A percentile compares a stretch with the other conserved stretches of the same genome.
These are phyloP conservation scores for Penicillium odoratum DNA, from an alignment of 495 filamentous ascomycete genomes.

Conservation along the genomic window DNA sequence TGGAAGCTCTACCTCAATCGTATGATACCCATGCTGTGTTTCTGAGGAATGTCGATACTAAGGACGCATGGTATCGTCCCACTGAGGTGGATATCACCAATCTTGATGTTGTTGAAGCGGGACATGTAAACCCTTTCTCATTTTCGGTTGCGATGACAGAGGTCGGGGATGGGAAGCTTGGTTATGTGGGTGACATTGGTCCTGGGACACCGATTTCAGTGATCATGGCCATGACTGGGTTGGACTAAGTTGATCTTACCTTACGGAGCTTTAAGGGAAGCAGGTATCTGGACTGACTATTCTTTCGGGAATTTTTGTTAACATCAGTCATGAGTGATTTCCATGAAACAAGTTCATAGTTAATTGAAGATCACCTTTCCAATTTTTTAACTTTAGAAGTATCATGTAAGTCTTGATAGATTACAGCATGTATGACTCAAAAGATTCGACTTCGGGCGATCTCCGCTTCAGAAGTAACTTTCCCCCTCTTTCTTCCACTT, in stretches of 20 bases:
- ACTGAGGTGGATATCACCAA: not conserved
- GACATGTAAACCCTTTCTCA: not conserved
- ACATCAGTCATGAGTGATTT: too few species aligned
- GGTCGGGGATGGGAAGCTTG: conserved; percentile 3
- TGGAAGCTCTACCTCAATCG: not conserved
- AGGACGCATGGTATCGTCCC: conserved; percentile 6
- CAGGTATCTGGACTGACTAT: too few species aligned
- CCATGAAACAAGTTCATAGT: too few species aligned
- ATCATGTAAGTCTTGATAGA: too few species aligned
- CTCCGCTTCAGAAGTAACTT: not conserved
- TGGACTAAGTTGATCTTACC: not conserved
- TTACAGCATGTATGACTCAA: not conserved
- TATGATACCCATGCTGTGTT: not conserved
- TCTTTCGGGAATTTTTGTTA: too few species aligned
- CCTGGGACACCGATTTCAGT: not conserved
- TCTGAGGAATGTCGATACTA: not conserved
- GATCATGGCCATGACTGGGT: conserved; percentile 10
- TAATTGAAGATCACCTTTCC: too few species aligned
- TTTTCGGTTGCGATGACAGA: conserved; percentile 5
- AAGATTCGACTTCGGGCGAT: not conserved
- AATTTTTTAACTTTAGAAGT: too few species aligned
- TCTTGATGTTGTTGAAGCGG: not conserved
- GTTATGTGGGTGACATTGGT: conserved; percentile 6
- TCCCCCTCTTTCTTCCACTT: not conserved
- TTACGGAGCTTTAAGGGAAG: too few species aligned